Percentiles rank a stretch among this genome's conserved stretches.
phyloP scores from a whole-genome alignment of 495 filamentous ascomycete genomes.

The Tuber brumale region DNA sequence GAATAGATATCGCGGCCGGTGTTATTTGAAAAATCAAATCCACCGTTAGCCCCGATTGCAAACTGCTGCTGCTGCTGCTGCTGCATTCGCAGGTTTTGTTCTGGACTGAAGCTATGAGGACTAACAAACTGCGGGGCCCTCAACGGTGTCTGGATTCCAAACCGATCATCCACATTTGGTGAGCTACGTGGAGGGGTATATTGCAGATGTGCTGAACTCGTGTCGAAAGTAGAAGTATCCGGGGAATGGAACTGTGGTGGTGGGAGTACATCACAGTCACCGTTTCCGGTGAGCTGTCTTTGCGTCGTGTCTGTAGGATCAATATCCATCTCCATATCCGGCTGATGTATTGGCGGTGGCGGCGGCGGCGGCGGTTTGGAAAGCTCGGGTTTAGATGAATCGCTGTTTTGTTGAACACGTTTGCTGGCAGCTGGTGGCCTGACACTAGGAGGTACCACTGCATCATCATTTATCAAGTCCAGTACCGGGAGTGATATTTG shows the following conservation, averaged over 20 bases:
- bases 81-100: constrained; percentile 18
- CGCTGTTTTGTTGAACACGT: not conserved
- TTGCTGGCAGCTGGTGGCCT: constrained; percentile 15
- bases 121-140: constrained; percentile 9
- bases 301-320: constrained; percentile 18
- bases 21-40: constrained; percentile 2
- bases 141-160: constrained; percentile 14
- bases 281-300: constrained; percentile 10
- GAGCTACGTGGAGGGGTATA: constrained; percentile 29
- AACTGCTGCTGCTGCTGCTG: constrained; percentile 22
- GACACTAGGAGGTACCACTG: constrained; percentile 27
- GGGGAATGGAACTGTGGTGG: constrained; percentile 12
- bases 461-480: constrained; percentile 55
- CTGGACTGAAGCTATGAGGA: constrained; percentile 16
- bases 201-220: constrained; percentile 14
- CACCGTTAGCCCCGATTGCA: not conserved
- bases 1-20: not conserved
- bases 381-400: not conserved
- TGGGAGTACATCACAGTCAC: constrained; percentile 15
- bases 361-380: constrained; percentile 5
- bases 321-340: constrained; percentile 26
- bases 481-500: constrained; percentile 82
- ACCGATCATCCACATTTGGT: constrained; percentile 21
- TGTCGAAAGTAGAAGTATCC: not conserved
- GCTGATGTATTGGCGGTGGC: constrained; percentile 4